Evolutionary conservation across 768 basidiomycete species (phyloP).

Genomic region (Cyclocybe cylindracea): DNA sequence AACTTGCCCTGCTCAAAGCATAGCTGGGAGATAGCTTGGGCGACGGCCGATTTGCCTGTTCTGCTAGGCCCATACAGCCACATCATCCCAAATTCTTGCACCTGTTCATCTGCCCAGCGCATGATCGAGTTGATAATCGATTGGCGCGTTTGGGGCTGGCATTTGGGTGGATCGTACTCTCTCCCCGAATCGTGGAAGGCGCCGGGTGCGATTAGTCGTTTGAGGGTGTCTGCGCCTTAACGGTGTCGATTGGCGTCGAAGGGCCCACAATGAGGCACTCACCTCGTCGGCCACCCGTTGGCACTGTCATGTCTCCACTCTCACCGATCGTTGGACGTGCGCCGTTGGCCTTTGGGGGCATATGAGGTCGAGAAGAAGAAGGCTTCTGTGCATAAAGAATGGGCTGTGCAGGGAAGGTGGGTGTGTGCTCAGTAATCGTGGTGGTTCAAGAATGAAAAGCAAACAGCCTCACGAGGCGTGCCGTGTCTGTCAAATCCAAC

Average conservation of each 20-base stretch:
- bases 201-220: conserved; percentile 25
- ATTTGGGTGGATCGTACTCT: conserved; percentile 23
- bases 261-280: background rate
- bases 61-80: conserved; percentile 28
- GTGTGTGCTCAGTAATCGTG: no score
- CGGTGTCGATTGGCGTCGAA: background rate
- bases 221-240: conserved; percentile 25
- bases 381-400: no score
- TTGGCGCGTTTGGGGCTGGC: conserved; percentile 20
- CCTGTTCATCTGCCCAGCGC: conserved; percentile 19
- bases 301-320: conserved; percentile 9
- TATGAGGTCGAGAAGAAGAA: no score
- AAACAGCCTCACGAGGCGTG: no score
- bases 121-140: conserved; percentile 20
- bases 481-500: no score
- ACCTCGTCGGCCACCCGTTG: conserved; percentile 23
- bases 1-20: conserved; percentile 20
- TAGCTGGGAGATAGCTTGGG: conserved; percentile 22
- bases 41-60: conserved; percentile 24
- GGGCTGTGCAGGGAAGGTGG: no score
- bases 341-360: background rate
- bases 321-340: no score
- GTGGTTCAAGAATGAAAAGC: no score
- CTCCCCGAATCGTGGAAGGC: conserved; percentile 26
- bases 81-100: conserved; percentile 21